These are phyloP conservation scores for Aspergillus pseudoterreus DNA, from an alignment of 2,329 filamentous ascomycete species.

Conservation along the genomic window DNA sequence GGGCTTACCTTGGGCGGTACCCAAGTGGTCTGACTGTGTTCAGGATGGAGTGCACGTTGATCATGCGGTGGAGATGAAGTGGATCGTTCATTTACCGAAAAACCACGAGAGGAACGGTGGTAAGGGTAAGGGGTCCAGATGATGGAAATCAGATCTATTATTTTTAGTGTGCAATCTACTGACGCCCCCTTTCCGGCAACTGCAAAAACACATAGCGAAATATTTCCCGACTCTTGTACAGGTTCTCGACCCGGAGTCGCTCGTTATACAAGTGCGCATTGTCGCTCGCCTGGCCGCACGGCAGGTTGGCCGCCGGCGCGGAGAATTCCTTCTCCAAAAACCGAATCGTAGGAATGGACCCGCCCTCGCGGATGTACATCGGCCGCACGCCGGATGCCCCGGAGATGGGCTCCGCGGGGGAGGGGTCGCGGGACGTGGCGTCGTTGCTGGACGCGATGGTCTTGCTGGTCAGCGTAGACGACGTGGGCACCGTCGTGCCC, in stretches of 20 bases:
- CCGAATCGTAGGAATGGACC: slow-evolving; percentile 88
- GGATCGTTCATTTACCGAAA: no score
- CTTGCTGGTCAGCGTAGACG: slow-evolving; percentile 33
- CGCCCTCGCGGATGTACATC: slow-evolving; percentile 91
- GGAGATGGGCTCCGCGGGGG: neutral
- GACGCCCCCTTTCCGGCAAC: slow-evolving; percentile 41
- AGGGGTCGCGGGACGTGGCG: neutral
- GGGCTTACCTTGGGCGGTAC: no score
- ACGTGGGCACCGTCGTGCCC: slow-evolving; percentile 31
- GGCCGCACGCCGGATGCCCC: slow-evolving; percentile 43
- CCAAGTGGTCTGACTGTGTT: no score
- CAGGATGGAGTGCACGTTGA: no score
- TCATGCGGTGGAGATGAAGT: no score
- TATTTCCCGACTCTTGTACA: slow-evolving; percentile 89
- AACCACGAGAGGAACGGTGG: no score
- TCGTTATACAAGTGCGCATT: slow-evolving; percentile 94
- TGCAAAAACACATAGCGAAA: slow-evolving; percentile 80
- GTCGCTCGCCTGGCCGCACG: slow-evolving; percentile 92
- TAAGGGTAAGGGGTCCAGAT: no score
- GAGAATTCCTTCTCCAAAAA: slow-evolving; percentile 93
- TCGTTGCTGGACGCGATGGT: slow-evolving; percentile 3
- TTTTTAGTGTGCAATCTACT: no score
- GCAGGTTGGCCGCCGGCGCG: slow-evolving; percentile 86
- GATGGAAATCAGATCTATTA: no score
- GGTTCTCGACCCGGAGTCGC: slow-evolving; percentile 78